Evolutionary conservation across 495 filamentous ascomycete genomes (phyloP).

Genomic region (Xylaria curta): DNA sequence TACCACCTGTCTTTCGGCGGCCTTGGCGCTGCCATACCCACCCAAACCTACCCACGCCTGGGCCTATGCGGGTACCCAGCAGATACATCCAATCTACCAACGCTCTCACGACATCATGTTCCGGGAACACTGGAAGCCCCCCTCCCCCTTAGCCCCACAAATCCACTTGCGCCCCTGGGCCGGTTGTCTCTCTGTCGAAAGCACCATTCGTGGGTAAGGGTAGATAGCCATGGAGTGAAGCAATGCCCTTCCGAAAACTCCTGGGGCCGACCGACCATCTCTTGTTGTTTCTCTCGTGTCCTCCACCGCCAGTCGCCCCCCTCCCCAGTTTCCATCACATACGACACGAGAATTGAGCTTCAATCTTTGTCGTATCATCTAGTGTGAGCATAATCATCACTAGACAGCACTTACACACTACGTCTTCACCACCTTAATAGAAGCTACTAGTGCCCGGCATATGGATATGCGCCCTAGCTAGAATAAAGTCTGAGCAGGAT

Average conservation of each 20-base stretch:
- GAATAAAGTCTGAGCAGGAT: constrained; percentile 9
- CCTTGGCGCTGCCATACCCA: constrained; percentile 24
- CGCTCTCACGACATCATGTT: constrained; percentile 36
- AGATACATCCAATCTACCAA: constrained; percentile 36
- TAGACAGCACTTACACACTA: not conserved
- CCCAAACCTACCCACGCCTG: constrained; percentile 20
- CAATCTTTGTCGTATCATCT: not conserved
- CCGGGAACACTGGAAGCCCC: constrained; percentile 38
- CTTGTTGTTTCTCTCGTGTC: constrained; percentile 43
- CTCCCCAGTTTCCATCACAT: constrained; percentile 23
- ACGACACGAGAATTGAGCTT: not conserved
- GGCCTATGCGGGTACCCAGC: constrained; percentile 28
- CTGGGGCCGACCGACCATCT: constrained; percentile 40
- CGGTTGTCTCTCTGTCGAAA: constrained; percentile 39
- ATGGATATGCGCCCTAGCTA: constrained; percentile 14
- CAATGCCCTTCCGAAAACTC: constrained; percentile 43
- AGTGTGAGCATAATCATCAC: not conserved
- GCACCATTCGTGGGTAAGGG: constrained; percentile 44
- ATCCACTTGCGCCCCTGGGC: constrained; percentile 37
- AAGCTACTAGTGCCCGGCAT: constrained; percentile 1
- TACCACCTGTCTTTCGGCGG: constrained; percentile 2
- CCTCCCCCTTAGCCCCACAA: constrained; percentile 39
- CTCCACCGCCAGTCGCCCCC: constrained; percentile 42
- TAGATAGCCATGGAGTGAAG: constrained; percentile 35
- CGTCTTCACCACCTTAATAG: not conserved